Percentiles rank a stretch among this genome's conserved stretches.
phyloP scores from a whole-genome alignment of 2,329 filamentous ascomycete genomes.

The Cordyceps farinosa region DNA sequence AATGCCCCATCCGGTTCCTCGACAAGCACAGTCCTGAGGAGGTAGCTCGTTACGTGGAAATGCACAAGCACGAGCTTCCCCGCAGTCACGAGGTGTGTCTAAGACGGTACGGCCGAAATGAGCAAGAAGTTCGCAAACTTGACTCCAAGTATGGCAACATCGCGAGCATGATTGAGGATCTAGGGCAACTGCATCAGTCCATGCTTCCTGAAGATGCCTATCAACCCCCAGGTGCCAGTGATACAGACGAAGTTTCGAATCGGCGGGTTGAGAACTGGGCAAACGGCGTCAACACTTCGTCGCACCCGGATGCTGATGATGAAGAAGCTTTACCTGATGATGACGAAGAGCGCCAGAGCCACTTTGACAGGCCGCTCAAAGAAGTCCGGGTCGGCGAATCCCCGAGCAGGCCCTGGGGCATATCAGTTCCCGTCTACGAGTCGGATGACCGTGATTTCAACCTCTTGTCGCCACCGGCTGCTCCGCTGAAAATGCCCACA shows the following conservation, averaged over 20 bases:
- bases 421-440: constrained; percentile 67
- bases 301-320: constrained; percentile 26
- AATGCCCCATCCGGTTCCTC: constrained; percentile 89
- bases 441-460: constrained; percentile 35
- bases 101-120: constrained; percentile 81
- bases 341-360: constrained; percentile 58
- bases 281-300: constrained; percentile 63
- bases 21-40: constrained; percentile 92
- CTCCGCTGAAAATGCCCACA: constrained; percentile 50
- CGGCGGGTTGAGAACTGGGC: constrained; percentile 85
- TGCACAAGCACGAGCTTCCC: constrained; percentile 91
- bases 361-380: constrained; percentile 80
- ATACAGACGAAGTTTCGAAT: constrained; percentile 53
- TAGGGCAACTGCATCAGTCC: constrained; percentile 82
- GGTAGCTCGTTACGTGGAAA: constrained; percentile 88
- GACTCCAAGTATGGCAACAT: constrained; percentile 93
- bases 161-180: constrained; percentile 88
- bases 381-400: constrained; percentile 93
- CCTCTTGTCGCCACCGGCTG: constrained; percentile 55
- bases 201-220: constrained; percentile 66
- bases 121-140: constrained; percentile 78
- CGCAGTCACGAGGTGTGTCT: constrained; percentile 92
- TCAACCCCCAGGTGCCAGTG: constrained; percentile 35
- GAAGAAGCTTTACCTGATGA: constrained; percentile 35
- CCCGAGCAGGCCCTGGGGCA: constrained; percentile 89